Evolutionary conservation across 345 rosid species (phyloP).

Genomic region (Clarkia xantiana): DNA sequence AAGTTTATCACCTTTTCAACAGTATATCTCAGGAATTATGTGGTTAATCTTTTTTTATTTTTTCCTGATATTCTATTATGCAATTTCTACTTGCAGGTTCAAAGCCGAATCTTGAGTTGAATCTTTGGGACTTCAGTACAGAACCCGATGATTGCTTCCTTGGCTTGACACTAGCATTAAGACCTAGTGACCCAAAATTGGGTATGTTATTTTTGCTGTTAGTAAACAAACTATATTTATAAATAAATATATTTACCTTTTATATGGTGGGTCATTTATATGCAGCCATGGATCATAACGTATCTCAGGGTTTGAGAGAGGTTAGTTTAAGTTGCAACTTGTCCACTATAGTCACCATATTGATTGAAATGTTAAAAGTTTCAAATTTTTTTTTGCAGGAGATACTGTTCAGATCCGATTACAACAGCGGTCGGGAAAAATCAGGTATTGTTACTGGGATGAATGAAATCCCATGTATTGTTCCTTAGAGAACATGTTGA

Average conservation of each 20-base stretch:
- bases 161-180: conserved; percentile 78
- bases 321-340: conserved; percentile 23
- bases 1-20: neutral
- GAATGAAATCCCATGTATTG: too few species aligned
- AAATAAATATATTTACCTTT: neutral
- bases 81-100: conserved; percentile 22
- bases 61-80: neutral
- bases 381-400: conserved; percentile 30
- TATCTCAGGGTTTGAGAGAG: conserved; percentile 44
- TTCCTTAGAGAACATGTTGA: neutral
- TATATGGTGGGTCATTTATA: neutral
- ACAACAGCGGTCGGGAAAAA: conserved; percentile 35
- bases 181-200: conserved; percentile 61
- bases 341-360: too few species aligned
- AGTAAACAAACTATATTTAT: neutral
- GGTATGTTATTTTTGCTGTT: conserved; percentile 23
- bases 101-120: conserved; percentile 85
- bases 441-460: too few species aligned
- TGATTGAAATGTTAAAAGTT: conserved; percentile 1
- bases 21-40: too few species aligned
- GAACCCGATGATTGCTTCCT: conserved; percentile 83
- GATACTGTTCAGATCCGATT: conserved; percentile 50
- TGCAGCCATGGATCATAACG: conserved; percentile 48
- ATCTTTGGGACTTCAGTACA: conserved; percentile 74
- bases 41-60: neutral